Base-by-base conservation (phyloP, 768 basidiomycete genomes). In the Cantharellus cinnabarinus region DNA sequence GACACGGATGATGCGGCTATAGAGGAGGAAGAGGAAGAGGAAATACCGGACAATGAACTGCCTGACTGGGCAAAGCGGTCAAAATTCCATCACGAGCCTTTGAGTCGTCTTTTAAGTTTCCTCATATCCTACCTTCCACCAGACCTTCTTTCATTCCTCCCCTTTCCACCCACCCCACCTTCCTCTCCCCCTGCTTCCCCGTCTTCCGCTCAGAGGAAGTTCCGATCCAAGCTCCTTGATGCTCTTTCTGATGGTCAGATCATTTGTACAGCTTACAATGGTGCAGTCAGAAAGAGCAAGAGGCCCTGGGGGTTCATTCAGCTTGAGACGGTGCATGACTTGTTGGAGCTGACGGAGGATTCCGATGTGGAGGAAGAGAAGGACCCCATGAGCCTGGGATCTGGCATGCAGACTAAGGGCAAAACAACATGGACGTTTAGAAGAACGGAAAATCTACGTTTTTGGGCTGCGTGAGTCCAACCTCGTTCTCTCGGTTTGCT, bases 301-400 rank as follows among this genome's bases (percentile, higher is more conserved):
- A 79, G 83, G 63, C 86, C 87, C 0, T 94, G 89, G 88, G 90
- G 89, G 0, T 93, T 82, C 69, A 83, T 93, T 59, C 84, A 77
- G 61, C 70, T 75, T 50, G 80, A 83, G 59, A 78, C 80, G 2
- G 79, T 94, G 15, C 90, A 93, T 65, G 86, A 89, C 65, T 80
- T 93, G 52, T 68, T 80, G 20, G 73, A 76, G 2, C 76, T 88
- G 14, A 85, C 87, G 66, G 71, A 70, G 58, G 74, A 75, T 0
- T 72, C 72, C 4, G 67, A 70, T 7, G 20, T 29, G 20, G 20
- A 29, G 20, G 69, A 67, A 29, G 65, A 63, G 0, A 65, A 64
- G 35, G 71, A 66, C 2, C 50, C 48, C 51, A 10, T 54, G 52
- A 10, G 10, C 14, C 52, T 54, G 7, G 15, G 29, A 35, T 67